Base-by-base conservation (phyloP, 495 filamentous ascomycete species). In the Podospora pseudoanserina region DNA sequence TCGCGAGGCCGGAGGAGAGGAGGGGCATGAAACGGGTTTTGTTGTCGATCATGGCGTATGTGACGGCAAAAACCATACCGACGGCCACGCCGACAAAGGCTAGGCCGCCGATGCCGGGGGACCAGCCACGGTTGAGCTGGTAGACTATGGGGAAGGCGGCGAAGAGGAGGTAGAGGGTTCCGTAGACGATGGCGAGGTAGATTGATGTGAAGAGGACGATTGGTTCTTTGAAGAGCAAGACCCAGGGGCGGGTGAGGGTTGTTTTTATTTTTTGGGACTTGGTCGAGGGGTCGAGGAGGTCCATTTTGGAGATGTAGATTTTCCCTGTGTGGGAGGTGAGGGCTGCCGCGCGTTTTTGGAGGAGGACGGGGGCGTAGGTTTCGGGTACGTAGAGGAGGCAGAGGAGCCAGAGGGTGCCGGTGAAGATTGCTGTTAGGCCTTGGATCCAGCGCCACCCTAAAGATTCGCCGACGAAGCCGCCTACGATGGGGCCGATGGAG, bases 91-190 rank as follows among this genome's bases (percentile, higher is more conserved):
- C 92, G 30, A 92, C 72, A 74, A 97, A 97, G 11, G 90, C 87
- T 3, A 94, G 81, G 2, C 94, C 94, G 3, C 87, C 85, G 69
- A 92, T 86, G 76, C 89, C 92, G 4, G 90, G 79, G 7, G 81
- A 82, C 79, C 96, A 90, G 26, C 86, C 86, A 70, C 96, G 89
- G 23, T 89, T 81, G 30, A 86, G 78, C 65, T 86, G 75, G 78
- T 93, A 98, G 53, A 96, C 89, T 66, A 96, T 82, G 55, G 92
- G 88, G 78, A 96, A 96, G 4, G 93, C 92, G 28, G 91, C 91
- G 75, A 98, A 96, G 76, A 95, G 90, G 32, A 97, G 84, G 76
- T 98, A 97, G 1, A 97, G 78, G 13, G 93, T 92, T 53, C 92
- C 94, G 70, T 97, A 85, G 53, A 97, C 76, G 64, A 97, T 86